phyloP scores from a whole-genome alignment of 108 stramenopile species.

The Nitzschia sp. region DNA sequence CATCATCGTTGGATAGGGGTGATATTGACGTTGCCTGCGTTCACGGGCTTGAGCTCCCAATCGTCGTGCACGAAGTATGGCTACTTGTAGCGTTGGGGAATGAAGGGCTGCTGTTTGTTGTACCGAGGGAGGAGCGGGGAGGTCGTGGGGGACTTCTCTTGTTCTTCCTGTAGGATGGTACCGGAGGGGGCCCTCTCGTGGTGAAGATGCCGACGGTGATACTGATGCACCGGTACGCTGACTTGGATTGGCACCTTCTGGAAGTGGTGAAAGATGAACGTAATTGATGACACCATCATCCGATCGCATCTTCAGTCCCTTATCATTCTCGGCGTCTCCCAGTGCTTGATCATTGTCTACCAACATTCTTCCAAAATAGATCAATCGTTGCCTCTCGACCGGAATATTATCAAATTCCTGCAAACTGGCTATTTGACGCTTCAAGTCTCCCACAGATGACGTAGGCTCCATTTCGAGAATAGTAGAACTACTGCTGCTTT shows the following conservation, averaged over 20 bases:
- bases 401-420: background rate
- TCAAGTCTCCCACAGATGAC: background rate
- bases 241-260: background rate
- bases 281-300: background rate
- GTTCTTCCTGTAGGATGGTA: too few relatives aligned
- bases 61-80: slow-evolving; percentile 3
- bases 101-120: too few relatives aligned
- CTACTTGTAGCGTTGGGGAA: too few relatives aligned
- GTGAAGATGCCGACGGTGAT: background rate
- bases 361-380: background rate
- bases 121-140: too few relatives aligned
- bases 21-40: slow-evolving; percentile 1
- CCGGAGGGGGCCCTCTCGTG: too few relatives aligned
- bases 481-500: too few relatives aligned
- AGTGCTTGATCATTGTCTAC: background rate
- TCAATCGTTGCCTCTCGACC: slow-evolving; percentile 6
- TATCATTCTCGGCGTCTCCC: background rate
- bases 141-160: too few relatives aligned
- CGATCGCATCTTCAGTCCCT: background rate
- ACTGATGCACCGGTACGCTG: background rate
- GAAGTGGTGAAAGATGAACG: slow-evolving; percentile 5
- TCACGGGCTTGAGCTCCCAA: background rate
- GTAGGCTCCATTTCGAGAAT: background rate
- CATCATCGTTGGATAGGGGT: too few relatives aligned
- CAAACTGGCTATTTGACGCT: background rate